Conservation (phyloP, 2,329 filamentous ascomycete species). For the Alternaria hordeiaustralica region DNA sequence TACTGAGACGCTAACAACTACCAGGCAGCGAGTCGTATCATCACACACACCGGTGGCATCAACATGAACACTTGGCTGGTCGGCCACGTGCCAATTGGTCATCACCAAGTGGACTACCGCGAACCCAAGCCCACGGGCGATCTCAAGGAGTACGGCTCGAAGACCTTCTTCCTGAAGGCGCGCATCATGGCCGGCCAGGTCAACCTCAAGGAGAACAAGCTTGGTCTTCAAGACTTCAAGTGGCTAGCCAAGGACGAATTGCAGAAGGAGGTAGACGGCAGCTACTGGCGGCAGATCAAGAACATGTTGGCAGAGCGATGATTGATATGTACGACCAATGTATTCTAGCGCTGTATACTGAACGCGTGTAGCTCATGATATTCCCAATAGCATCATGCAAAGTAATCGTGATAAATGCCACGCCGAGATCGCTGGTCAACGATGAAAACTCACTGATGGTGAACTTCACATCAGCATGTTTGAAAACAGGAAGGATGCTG, state of each 20-base stretch:
- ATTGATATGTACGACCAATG: neutral
- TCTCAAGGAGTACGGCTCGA: slow-evolving; percentile 67
- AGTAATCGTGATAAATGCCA: neutral
- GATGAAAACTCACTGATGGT: neutral
- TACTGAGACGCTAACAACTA: slow-evolving; percentile 18
- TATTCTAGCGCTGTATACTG: neutral
- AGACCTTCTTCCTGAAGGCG: slow-evolving; percentile 95
- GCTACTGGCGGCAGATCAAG: slow-evolving; percentile 77
- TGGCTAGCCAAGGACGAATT: slow-evolving; percentile 95
- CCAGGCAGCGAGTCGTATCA: slow-evolving; percentile 81
- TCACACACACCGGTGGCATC: slow-evolving; percentile 77
- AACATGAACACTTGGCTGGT: slow-evolving; percentile 99
- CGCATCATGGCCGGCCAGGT: slow-evolving; percentile 98
- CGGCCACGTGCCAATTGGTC: slow-evolving; percentile 85
- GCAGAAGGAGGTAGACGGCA: slow-evolving; percentile 65
- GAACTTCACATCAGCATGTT: neutral
- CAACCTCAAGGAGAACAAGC: slow-evolving; percentile 73
- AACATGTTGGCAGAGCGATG: slow-evolving; percentile 86
- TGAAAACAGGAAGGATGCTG: neutral
- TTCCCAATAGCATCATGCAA: slow-evolving; percentile 4
- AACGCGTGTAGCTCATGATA: slow-evolving; percentile 1
- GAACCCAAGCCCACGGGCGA: slow-evolving; percentile 23
- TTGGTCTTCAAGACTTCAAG: slow-evolving; percentile 81
- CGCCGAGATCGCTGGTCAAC: neutral
- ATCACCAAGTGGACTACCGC: slow-evolving; percentile 69